Evolutionary conservation across 2,329 filamentous ascomycete genomes (phyloP).

Genomic region (Fusarium pseudocircinatum): DNA sequence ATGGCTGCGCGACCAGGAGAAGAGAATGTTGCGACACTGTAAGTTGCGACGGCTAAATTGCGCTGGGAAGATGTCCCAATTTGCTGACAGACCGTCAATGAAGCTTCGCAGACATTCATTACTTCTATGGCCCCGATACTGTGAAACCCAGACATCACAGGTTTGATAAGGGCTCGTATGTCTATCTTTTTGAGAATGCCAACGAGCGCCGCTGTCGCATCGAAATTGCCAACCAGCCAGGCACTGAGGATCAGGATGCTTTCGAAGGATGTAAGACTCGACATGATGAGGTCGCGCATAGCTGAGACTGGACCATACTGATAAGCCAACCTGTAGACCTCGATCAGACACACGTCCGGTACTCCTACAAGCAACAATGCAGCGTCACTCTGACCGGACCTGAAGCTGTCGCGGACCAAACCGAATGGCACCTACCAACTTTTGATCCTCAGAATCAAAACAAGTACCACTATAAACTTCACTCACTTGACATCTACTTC

Average conservation of each 20-base stretch:
- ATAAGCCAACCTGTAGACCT: conserved; percentile 60
- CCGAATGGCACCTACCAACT: conserved; percentile 79
- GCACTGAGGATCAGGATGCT: conserved; percentile 80
- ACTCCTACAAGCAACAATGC: conserved; percentile 79
- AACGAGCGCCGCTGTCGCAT: conserved; percentile 73
- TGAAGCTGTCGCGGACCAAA: conserved; percentile 57
- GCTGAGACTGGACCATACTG: conserved; percentile 7
- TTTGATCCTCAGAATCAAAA: conserved; percentile 77
- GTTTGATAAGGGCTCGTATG: conserved; percentile 82
- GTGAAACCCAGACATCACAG: conserved; percentile 78
- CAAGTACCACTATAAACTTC: conserved; percentile 82
- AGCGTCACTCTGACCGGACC: conserved; percentile 75
- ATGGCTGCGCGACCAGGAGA: conserved; percentile 61
- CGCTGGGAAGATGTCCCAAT: neutral
- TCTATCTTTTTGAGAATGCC: conserved; percentile 82
- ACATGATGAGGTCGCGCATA: conserved; percentile 7
- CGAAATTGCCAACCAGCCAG: conserved; percentile 79
- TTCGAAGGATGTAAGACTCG: conserved; percentile 75
- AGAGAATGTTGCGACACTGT: conserved; percentile 63
- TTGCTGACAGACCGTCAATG: conserved; percentile 12
- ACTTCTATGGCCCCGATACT: conserved; percentile 76
- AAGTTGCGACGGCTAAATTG: conserved; percentile 42
- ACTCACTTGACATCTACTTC: conserved; percentile 81
- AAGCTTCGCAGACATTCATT: conserved; percentile 82
- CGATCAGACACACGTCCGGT: conserved; percentile 70